These are phyloP conservation scores for Bruguiera sexangula DNA, from an alignment of 345 rosid genomes.

Conservation along the genomic window DNA sequence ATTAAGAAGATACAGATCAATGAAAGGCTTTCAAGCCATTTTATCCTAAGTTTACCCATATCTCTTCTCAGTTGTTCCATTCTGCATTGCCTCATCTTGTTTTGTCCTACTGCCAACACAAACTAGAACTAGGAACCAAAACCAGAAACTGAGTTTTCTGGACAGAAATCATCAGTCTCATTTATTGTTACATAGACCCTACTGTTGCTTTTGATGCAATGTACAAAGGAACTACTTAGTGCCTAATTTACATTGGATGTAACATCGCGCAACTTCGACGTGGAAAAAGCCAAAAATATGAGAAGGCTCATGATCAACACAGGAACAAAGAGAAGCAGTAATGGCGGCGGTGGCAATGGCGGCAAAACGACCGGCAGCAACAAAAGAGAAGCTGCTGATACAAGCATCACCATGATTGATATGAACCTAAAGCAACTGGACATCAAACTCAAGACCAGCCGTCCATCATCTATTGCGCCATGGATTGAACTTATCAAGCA, in stretches of 20 bases:
- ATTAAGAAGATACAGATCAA: too few relatives aligned
- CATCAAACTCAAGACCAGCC: background rate
- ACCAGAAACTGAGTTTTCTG: too few relatives aligned
- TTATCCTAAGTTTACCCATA: too few relatives aligned
- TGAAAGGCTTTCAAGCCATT: too few relatives aligned
- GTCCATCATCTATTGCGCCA: background rate
- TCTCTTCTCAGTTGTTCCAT: too few relatives aligned
- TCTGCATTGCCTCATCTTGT: too few relatives aligned
- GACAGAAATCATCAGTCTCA: too few relatives aligned
- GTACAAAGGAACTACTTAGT: background rate
- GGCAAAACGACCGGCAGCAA: conserved; percentile 29
- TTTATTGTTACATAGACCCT: too few relatives aligned
- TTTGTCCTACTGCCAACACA: too few relatives aligned
- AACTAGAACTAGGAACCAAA: too few relatives aligned
- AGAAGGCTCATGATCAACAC: conserved; percentile 25
- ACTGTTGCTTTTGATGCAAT: background rate
- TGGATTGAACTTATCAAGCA: background rate
- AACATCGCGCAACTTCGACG: background rate
- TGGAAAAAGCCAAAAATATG: conserved; percentile 21
- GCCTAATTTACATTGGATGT: background rate
- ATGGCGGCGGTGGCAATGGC: conserved; percentile 27
- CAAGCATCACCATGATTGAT: conserved; percentile 14
- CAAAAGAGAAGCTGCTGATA: conserved; percentile 16
- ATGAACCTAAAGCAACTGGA: background rate
- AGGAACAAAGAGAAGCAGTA: conserved; percentile 23